phyloP scores from a whole-genome alignment of 2,329 filamentous ascomycete species.

The Fonsecaea multimorphosa region DNA sequence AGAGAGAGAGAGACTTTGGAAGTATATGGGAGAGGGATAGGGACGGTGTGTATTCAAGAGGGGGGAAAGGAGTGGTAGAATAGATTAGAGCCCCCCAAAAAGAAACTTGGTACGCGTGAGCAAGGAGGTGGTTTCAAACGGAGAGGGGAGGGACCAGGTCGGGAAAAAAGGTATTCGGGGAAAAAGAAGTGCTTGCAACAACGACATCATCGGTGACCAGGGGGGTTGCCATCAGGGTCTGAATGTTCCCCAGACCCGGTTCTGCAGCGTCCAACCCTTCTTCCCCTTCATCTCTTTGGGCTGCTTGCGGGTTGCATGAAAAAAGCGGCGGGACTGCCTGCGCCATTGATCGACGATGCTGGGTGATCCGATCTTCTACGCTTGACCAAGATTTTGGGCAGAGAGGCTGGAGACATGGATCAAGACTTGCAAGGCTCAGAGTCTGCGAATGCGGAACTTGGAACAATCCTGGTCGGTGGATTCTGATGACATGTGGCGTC shows the following conservation, averaged over 20 bases:
- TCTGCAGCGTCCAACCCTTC: not conserved
- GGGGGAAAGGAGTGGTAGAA: not conserved
- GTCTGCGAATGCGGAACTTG: constrained; percentile 24
- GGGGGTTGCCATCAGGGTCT: constrained; percentile 27
- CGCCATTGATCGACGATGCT: constrained; percentile 5
- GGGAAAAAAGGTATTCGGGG: constrained; percentile 23
- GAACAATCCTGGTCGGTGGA: constrained; percentile 32
- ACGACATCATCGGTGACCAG: constrained; percentile 36
- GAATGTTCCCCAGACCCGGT: constrained; percentile 13
- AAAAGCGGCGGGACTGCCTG: constrained; percentile 29
- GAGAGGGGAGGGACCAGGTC: constrained; percentile 10
- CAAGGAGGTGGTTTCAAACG: not conserved
- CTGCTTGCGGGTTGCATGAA: constrained; percentile 2
- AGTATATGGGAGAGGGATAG: not conserved
- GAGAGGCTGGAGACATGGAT: not conserved
- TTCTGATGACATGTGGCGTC: constrained; percentile 5
- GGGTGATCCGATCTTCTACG: constrained; percentile 11
- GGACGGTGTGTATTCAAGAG: not conserved
- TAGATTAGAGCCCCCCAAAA: constrained; percentile 14
- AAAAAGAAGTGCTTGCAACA: constrained; percentile 24
- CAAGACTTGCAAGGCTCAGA: too few relatives aligned
- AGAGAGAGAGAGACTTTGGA: not conserved
- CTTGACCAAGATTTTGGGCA: constrained; percentile 23
- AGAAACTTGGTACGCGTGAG: constrained; percentile 17
- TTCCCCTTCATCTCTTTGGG: too few relatives aligned